These are phyloP conservation scores for Lathyrus tuberosus DNA, from an alignment of 306 rosid genomes.

Conservation along the genomic window DNA sequence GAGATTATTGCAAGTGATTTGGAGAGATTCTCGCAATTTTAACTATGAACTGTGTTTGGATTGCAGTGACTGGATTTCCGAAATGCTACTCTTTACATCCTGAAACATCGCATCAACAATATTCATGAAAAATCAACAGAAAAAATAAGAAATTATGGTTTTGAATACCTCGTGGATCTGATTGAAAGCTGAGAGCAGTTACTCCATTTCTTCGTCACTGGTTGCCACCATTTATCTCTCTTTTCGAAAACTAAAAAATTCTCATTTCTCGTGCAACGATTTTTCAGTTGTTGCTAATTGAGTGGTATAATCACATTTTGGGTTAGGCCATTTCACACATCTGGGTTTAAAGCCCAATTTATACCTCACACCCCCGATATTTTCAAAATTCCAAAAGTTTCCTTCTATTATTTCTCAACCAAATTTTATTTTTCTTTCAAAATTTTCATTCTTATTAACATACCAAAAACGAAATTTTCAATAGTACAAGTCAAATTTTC, in stretches of 20 bases:
- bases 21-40: conserved; percentile 63
- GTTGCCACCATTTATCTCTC: conserved; percentile 64
- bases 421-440: too few relatives aligned
- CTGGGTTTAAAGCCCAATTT: too few relatives aligned
- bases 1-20: conserved; percentile 49
- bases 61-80: conserved; percentile 55
- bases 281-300: background rate
- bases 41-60: conserved; percentile 49
- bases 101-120: background rate
- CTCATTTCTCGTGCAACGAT: background rate
- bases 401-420: too few relatives aligned
- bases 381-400: too few relatives aligned
- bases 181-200: conserved; percentile 57
- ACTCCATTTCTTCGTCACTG: conserved; percentile 58
- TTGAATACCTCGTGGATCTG: conserved; percentile 59
- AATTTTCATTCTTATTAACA: too few relatives aligned
- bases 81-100: conserved; percentile 59
- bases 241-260: background rate
- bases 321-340: too few relatives aligned
- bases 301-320: too few relatives aligned
- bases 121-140: background rate
- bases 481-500: too few relatives aligned
- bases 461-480: too few relatives aligned
- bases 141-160: background rate
- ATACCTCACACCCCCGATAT: too few relatives aligned